A percentile compares a stretch with the other conserved stretches of the same genome.
Conservation (phyloP, 2,329 filamentous ascomycete species). For the Dothideomycetidae sp. region DNA sequence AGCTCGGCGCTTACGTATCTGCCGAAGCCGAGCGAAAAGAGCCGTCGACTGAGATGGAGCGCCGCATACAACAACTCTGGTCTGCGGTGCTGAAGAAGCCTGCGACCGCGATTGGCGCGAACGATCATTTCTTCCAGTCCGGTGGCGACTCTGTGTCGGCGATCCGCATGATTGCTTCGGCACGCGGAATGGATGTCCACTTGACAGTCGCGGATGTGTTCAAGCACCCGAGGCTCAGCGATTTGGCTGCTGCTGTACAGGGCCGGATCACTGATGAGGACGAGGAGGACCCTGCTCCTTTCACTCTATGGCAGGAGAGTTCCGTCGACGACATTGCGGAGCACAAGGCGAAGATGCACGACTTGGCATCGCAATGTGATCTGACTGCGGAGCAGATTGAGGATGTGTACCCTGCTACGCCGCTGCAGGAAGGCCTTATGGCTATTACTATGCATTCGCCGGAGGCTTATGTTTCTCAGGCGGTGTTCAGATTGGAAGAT, state of each 20-base stretch:
- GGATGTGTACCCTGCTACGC: slow-evolving; percentile 1
- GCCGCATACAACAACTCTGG: slow-evolving; percentile 35
- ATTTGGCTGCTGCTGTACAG: slow-evolving; percentile 3
- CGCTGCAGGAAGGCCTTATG: slow-evolving; percentile 2
- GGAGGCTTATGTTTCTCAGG: background rate
- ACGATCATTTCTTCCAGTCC: slow-evolving; percentile 46
- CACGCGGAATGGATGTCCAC: slow-evolving; percentile 34
- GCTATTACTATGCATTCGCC: background rate
- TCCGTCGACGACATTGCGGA: background rate
- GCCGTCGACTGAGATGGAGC: slow-evolving; percentile 15
- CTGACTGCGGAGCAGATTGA: background rate
- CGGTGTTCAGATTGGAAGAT: background rate
- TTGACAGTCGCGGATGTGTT: slow-evolving; percentile 1
- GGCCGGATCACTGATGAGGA: background rate
- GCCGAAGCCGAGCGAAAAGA: background rate
- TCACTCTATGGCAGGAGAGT: background rate
- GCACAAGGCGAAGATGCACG: background rate
- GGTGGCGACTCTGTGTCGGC: slow-evolving; percentile 47
- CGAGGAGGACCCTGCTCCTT: background rate
- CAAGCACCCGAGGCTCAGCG: background rate
- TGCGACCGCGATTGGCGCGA: slow-evolving; percentile 35
- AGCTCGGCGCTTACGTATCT: background rate
- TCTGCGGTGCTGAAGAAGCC: slow-evolving; percentile 31
- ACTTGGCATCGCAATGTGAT: background rate
- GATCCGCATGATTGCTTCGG: slow-evolving; percentile 46